Conservation (phyloP, 73 alveolate genomes). For the Blepharisma japonicum region DNA sequence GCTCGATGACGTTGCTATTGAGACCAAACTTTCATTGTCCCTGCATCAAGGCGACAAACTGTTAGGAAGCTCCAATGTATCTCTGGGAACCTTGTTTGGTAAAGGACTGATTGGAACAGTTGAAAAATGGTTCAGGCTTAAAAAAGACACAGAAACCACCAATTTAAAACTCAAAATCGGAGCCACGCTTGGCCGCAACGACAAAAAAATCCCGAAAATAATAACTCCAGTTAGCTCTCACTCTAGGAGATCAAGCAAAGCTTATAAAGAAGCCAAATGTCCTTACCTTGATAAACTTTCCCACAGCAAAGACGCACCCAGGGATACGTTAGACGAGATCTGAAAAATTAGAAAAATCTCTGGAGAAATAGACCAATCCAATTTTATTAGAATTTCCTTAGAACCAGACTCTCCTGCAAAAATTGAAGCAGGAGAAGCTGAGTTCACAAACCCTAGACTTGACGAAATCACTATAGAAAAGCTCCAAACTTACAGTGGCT, state of each 20-base stretch:
- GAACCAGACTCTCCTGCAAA: slow-evolving; percentile 12
- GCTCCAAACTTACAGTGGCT: neutral
- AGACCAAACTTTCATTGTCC: neutral
- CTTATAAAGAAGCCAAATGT: neutral
- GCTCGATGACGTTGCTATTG: neutral
- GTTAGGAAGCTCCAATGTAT: slow-evolving; percentile 4
- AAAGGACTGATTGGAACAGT: neutral
- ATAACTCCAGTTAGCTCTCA: neutral
- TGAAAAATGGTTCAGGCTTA: slow-evolving; percentile 11
- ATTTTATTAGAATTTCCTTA: neutral
- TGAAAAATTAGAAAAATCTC: neutral
- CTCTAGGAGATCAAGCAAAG: neutral
- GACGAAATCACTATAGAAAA: neutral
- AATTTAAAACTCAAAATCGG: neutral
- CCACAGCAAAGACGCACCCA: neutral
- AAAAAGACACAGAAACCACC: neutral
- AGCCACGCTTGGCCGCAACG: neutral
- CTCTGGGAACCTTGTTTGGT: neutral
- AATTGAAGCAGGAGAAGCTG: neutral
- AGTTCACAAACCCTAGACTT: neutral
- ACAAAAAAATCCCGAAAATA: neutral
- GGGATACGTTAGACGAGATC: neutral
- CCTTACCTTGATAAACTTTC: neutral
- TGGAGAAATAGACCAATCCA: neutral
- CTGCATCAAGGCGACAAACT: neutral